Percentiles rank a stretch among this genome's conserved stretches.
Evolutionary conservation across 2,329 filamentous ascomycete genomes (phyloP).

Genomic region (Trichoderma pleuroti): DNA sequence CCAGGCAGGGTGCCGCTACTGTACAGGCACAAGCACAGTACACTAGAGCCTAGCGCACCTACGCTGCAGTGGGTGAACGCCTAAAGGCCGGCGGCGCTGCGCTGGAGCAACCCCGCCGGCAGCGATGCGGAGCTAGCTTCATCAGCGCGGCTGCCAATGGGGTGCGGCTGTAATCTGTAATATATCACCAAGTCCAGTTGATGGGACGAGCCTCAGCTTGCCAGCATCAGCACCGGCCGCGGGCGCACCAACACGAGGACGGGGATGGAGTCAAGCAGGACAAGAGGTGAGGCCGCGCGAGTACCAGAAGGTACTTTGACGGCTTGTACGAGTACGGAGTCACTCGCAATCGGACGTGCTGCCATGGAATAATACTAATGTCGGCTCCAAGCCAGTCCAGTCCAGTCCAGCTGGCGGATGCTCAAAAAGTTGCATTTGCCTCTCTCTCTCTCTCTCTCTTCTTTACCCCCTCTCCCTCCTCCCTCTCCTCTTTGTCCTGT

Average conservation of each 20-base stretch:
- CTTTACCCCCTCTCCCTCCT: neutral
- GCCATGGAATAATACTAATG: neutral
- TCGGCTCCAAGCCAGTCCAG: neutral
- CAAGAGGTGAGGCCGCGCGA: neutral
- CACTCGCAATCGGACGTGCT: neutral
- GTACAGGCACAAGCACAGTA: too few species aligned
- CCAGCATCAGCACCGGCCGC: conserved; percentile 1
- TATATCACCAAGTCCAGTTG: neutral
- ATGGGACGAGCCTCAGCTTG: neutral
- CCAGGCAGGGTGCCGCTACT: conserved; percentile 14
- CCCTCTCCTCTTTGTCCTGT: neutral
- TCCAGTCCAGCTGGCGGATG: neutral
- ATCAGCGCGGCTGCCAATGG: neutral
- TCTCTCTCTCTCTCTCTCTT: neutral
- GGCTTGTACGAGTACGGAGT: neutral
- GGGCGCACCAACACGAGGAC: neutral
- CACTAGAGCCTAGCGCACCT: neutral
- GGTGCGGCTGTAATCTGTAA: conserved; percentile 2
- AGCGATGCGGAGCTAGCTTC: neutral
- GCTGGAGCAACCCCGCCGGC: neutral
- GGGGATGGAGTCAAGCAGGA: neutral
- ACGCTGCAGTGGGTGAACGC: conserved; percentile 7
- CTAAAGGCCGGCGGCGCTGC: neutral
- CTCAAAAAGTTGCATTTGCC: conserved; percentile 4
- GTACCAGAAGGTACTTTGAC: neutral